Evolutionary conservation across 2,329 filamentous ascomycete genomes (phyloP), one percentile per base, ranked within the genome.

Genomic region (Neocatenulostroma microsporum): DNA sequence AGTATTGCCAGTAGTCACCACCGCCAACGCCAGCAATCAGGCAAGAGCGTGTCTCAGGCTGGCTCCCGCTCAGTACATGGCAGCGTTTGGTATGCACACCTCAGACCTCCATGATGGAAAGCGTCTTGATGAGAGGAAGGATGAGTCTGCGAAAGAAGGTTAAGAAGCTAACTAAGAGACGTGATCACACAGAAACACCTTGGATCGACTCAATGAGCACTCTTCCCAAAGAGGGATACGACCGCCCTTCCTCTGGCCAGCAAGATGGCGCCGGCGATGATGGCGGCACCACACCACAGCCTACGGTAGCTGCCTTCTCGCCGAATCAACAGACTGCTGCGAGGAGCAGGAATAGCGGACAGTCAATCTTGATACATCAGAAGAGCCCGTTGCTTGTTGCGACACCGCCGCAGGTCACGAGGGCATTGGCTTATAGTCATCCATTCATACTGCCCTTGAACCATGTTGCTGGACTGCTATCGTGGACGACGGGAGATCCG

Each of bases 371-470:
- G 50, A 88, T 98, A 14, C 88, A 96, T 62, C 89, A 94, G 61
- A 98, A 96, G 65, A 94, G 86, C 12, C 91, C 91, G 9, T 66
- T 98, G 30, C 73, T 98, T 13, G 80, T 94, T 41, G 87, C 89
- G 12, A 98, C 91, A 8, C 91, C 91, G 28, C 91, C 91, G 2
- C 85, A 94, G 57, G 82, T 98, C 58, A 98, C 91, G 2, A 78
- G 91, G 50, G 88, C 89, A 11, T 73, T 98, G 42, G 89, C 89
- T 46, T 95, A 96, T 60, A 94, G 88, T 46, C 89, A 98, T 58
- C 88, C 91, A 0, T 96, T 95, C 58, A 70, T 98, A 6, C 69
- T 94, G 6, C 87, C 88, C 4, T 68, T 96, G 40, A 96, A 95
- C 60, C 84, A 82, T 56, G 63, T 94, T 12, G 82, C 76, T 3